A percentile compares a stretch with the other conserved stretches of the same genome.
Evolutionary conservation across 2,329 filamentous ascomycete genomes (phyloP).

Genomic region (Byssochlamys sp.): DNA sequence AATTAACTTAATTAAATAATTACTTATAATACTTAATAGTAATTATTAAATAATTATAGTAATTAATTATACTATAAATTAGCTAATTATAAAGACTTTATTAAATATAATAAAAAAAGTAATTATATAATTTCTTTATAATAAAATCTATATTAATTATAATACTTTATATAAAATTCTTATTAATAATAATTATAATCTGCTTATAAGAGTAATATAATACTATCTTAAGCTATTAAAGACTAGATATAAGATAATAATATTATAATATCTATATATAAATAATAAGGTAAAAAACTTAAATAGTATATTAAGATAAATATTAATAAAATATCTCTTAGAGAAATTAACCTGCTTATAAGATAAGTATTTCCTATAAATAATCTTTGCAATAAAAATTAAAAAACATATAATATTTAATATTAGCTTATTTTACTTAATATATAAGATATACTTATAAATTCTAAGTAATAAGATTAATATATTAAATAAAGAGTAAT

Average conservation of each 20-base stretch:
- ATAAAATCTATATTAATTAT: too few relatives aligned
- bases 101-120: not conserved
- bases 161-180: too few relatives aligned
- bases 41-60: not conserved
- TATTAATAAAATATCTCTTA: too few relatives aligned
- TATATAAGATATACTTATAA: not conserved
- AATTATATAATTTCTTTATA: too few relatives aligned
- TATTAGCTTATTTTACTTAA: not conserved
- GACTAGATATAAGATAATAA: not conserved
- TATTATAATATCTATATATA: not conserved
- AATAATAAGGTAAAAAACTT: not conserved
- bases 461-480: not conserved
- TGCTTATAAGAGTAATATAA: not conserved
- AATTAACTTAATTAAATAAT: not conserved
- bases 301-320: too few relatives aligned
- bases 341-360: not conserved
- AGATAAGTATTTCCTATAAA: not conserved
- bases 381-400: not conserved
- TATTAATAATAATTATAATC: too few relatives aligned
- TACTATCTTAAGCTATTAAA: not conserved
- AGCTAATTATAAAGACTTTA: too few relatives aligned
- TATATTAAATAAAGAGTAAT: not conserved
- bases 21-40: not conserved
- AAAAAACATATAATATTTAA: not conserved
- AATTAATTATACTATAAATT: not conserved